phyloP scores from a whole-genome alignment of 176 grass and related monocot species.

The Musa beccarii region DNA sequence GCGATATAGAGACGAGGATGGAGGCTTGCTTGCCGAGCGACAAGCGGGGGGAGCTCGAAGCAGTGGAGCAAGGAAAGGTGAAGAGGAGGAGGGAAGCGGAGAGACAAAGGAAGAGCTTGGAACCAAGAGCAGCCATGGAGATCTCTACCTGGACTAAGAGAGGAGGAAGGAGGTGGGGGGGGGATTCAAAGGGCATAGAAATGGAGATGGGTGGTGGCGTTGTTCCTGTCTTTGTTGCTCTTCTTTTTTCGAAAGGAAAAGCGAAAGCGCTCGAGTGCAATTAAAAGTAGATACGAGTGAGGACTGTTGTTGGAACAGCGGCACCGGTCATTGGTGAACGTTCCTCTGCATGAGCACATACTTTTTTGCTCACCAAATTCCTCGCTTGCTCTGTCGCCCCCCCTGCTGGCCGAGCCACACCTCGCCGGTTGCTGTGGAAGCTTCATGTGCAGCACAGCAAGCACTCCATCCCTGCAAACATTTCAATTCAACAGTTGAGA shows the following conservation, averaged over 20 bases:
- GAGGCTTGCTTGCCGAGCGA: conserved; percentile 18
- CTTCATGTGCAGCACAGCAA: no score
- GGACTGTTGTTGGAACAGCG: no score
- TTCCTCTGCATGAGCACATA: not conserved
- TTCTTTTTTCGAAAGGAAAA: not conserved
- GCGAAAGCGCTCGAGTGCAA: not conserved
- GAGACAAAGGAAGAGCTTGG: conserved; percentile 19
- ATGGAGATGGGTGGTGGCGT: not conserved
- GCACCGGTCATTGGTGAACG: not conserved
- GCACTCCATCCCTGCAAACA: no score
- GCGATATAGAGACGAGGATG: conserved; percentile 22
- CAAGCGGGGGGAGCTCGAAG: not conserved
- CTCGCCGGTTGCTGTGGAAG: no score
- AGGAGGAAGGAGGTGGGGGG: not conserved
- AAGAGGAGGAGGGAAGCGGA: conserved; percentile 22
- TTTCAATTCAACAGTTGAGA: no score
- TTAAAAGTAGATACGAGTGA: not conserved
- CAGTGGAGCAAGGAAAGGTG: not conserved
- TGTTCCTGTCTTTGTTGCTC: not conserved
- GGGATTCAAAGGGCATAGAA: no score
- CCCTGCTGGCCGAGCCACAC: no score
- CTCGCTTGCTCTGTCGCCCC: not conserved
- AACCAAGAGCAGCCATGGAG: not conserved
- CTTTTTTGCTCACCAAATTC: not conserved
- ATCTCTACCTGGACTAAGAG: not conserved